These are phyloP conservation scores for Mortierella sp. DNA, from an alignment of 371 early-diverging fungal genomes.

Conservation along the genomic window DNA sequence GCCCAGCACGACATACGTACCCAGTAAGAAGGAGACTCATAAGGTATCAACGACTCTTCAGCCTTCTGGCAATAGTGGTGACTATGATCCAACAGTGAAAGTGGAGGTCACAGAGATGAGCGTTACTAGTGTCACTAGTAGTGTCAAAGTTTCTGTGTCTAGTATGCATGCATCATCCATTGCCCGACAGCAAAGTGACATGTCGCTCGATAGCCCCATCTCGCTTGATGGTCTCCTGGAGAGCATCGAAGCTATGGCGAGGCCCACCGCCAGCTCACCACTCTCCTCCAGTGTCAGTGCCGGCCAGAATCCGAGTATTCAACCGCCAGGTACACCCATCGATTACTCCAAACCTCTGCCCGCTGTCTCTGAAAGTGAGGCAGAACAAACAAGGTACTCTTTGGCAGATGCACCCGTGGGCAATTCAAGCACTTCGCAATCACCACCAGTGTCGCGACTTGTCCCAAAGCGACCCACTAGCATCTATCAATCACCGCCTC, in stretches of 20 bases:
- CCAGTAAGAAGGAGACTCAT: constrained; percentile 31
- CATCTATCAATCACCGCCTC: constrained; percentile 9
- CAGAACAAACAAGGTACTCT: constrained; percentile 38
- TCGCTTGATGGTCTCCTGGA: constrained; percentile 46
- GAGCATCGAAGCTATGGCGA: constrained; percentile 46
- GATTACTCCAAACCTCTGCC: constrained; percentile 41
- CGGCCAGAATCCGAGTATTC: constrained; percentile 1
- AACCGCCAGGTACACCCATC: background rate
- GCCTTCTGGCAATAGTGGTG: background rate
- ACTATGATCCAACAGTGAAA: constrained; percentile 41
- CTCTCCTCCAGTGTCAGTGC: background rate
- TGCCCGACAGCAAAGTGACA: constrained; percentile 2
- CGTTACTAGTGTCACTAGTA: constrained; percentile 1
- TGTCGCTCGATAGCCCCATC: constrained; percentile 27
- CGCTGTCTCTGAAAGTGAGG: constrained; percentile 11
- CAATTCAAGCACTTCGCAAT: constrained; percentile 10
- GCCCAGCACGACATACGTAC: constrained; percentile 33
- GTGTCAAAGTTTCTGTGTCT: constrained; percentile 28
- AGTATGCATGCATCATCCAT: constrained; percentile 3
- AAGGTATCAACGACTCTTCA: constrained; percentile 10
- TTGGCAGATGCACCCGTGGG: constrained; percentile 27
- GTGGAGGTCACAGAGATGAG: constrained; percentile 38
- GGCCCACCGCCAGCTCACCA: constrained; percentile 10
- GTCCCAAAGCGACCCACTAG: constrained; percentile 41
- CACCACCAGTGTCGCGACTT: constrained; percentile 22